These are phyloP conservation scores for Acacia concinna DNA, from an alignment of 331 rosid species.

Conservation along the genomic window DNA sequence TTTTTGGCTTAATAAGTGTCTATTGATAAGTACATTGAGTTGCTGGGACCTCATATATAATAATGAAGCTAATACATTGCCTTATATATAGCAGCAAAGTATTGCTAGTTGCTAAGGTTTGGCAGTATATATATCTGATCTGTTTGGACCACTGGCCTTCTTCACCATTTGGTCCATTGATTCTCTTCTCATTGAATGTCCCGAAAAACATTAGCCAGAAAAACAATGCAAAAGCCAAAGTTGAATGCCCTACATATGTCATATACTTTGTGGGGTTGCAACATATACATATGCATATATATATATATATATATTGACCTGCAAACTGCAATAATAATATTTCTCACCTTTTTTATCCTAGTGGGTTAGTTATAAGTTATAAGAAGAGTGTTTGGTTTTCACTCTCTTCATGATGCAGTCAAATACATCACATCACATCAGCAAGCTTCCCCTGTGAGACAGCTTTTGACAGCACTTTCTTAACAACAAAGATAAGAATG, in stretches of 20 bases:
- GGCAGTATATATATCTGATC: neutral
- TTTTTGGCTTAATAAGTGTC: neutral
- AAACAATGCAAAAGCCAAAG: constrained; percentile 36
- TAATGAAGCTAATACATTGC: neutral
- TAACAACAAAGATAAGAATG: constrained; percentile 9
- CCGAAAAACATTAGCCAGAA: constrained; percentile 10
- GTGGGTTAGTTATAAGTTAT: constrained; percentile 13
- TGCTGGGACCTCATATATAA: neutral
- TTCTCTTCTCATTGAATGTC: constrained; percentile 43
- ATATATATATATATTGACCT: neutral
- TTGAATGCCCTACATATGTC: constrained; percentile 30
- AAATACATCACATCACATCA: constrained; percentile 38
- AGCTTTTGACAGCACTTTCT: constrained; percentile 36
- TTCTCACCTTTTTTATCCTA: neutral
- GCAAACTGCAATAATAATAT: constrained; percentile 19
- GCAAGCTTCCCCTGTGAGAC: neutral
- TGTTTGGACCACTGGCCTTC: constrained; percentile 2
- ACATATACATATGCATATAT: neutral
- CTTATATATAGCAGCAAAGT: neutral
- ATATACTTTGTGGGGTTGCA: neutral
- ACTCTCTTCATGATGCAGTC: constrained; percentile 21
- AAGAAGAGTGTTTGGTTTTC: neutral
- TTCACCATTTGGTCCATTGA: constrained; percentile 29
- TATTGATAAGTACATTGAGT: neutral
- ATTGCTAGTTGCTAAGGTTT: constrained; percentile 3